Base-by-base conservation (phyloP, 306 rosid genomes). In the Castanea sativa region DNA sequence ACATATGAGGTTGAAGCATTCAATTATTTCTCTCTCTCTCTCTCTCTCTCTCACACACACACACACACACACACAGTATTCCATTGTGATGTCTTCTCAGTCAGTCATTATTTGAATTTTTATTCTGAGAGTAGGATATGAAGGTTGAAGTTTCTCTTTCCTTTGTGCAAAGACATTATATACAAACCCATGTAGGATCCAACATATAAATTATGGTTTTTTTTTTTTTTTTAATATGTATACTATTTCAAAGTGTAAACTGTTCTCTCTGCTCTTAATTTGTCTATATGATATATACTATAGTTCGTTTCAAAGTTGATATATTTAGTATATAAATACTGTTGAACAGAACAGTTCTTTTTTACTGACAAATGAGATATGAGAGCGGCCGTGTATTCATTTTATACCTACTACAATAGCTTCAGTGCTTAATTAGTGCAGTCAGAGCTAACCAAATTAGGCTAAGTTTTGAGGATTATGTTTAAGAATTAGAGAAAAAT, bases 1-100 rank as follows among this genome's bases (percentile, higher is more conserved):
- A 86, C 91, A 30, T 88, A 75, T 55, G 98, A 93, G 98, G 99
- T 96, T 77, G 74, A 85, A 80, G 57, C 56, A 78, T 30, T 35
- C 32, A 25, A 67, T 67, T 64, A 41, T 83, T 21, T 25, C 72
- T 57, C 27, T 51, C 43, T 33, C 53, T 14, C 45, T 5, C 45
- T 63, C 74, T 21, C 67, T 45, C 55, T 11, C 13, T 35, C 14
- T 2, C 69, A 61, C 10, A 61, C 69, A 12, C 41, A 5, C 69
- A 23, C n/a, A 29, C 20, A 14, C 41, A 63, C 69, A 64, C 13
- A 64, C 32, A 29, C 18, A 64, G 45, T 70, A 13, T 41, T 70
- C 19, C 74, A 71, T 71, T 58, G 51, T 23, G 18, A 55, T 80
- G 55, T 55, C 41, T 27, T 43, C 60, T 70, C 35, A 51, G 30